Conservation (phyloP, 73 alveolate species). For the Paramecium primaurelia region DNA sequence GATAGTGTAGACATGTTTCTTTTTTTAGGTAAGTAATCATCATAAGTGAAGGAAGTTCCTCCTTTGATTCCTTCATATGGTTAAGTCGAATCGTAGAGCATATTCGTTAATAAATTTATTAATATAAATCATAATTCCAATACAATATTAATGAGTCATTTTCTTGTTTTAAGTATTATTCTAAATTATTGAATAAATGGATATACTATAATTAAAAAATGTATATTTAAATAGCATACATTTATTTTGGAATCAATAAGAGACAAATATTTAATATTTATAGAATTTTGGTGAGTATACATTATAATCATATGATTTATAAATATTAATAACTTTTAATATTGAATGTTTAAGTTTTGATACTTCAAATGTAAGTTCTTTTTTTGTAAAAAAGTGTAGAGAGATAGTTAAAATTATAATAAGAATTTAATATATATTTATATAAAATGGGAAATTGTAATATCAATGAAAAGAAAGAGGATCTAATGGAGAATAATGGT, state of each 20-base stretch:
- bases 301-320: neutral
- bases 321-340: neutral
- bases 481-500: neutral
- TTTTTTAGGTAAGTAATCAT: neutral
- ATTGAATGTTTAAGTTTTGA: neutral
- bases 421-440: neutral
- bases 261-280: too few species aligned
- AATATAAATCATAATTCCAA: neutral
- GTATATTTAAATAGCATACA: neutral
- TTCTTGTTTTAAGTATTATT: neutral
- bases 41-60: neutral
- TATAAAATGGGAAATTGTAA: slow-evolving; percentile 46
- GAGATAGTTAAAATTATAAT: neutral
- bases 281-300: too few species aligned
- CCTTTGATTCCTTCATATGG: neutral
- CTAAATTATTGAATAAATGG: neutral
- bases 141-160: neutral
- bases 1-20: neutral
- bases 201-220: neutral
- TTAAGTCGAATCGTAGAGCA: neutral
- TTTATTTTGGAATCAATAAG: neutral
- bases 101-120: slow-evolving; percentile 8
- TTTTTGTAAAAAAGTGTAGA: neutral
- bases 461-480: slow-evolving; percentile 43
- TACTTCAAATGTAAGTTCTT: neutral